phyloP scores from a whole-genome alignment of 148 eudicot genomes.

The Vaccinium corymbosum region DNA sequence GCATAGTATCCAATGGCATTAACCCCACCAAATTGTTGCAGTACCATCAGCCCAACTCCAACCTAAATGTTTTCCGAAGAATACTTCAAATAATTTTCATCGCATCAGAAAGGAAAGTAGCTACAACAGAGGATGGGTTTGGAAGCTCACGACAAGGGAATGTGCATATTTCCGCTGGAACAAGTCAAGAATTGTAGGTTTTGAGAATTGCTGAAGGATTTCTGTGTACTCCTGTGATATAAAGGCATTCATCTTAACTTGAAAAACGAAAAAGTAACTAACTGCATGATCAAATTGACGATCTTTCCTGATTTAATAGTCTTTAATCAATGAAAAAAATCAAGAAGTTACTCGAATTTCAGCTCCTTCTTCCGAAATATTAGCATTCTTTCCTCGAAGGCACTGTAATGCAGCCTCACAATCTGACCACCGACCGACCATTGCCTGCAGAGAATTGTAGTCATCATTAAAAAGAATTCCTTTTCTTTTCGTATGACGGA shows the following conservation, averaged over 20 bases:
- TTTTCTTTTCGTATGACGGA: not conserved
- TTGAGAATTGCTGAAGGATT: constrained; percentile 32
- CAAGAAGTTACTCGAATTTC: constrained; percentile 49
- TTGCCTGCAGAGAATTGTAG: constrained; percentile 42
- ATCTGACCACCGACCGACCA: constrained; percentile 42
- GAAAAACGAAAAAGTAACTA: not conserved
- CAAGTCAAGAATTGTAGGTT: constrained; percentile 42
- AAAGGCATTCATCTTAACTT: not conserved
- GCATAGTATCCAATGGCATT: constrained; percentile 57
- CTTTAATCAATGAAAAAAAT: not conserved
- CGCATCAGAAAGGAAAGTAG: constrained; percentile 3
- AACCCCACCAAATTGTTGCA: constrained; percentile 68
- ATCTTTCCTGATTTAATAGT: not conserved
- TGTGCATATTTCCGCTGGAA: constrained; percentile 49
- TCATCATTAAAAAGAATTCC: not conserved
- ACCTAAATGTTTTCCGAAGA: constrained; percentile 27
- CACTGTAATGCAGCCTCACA: constrained; percentile 46
- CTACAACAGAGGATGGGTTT: not conserved
- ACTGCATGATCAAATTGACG: not conserved
- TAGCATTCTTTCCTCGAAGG: constrained; percentile 47
- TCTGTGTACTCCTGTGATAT: constrained; percentile 52
- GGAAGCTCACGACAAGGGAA: constrained; percentile 52
- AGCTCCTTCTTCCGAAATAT: constrained; percentile 52
- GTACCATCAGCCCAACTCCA: constrained; percentile 71
- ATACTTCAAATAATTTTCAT: not conserved